Evolutionary conservation across 345 rosid genomes (phyloP).

Genomic region (Salix purpurea): DNA sequence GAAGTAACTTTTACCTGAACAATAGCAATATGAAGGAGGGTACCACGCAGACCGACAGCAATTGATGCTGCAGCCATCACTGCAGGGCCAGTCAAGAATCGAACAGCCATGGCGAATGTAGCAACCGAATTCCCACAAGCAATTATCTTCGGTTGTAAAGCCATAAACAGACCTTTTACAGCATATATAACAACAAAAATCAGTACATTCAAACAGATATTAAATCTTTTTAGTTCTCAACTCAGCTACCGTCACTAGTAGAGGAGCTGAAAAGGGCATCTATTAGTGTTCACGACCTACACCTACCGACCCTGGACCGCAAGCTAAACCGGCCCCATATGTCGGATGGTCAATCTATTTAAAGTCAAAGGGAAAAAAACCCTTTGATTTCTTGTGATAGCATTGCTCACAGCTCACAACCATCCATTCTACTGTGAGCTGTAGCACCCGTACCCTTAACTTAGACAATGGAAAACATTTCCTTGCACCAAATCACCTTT

Average conservation of each 20-base stretch:
- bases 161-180: constrained; percentile 31
- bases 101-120: constrained; percentile 31
- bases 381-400: not conserved
- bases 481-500: not conserved
- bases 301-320: constrained; percentile 24
- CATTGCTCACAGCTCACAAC: not conserved
- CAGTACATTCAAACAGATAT: not conserved
- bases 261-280: constrained; percentile 5
- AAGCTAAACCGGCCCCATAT: constrained; percentile 17
- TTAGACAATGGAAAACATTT: constrained; percentile 10
- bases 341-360: constrained; percentile 25
- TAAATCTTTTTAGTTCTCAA: not conserved
- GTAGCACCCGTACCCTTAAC: constrained; percentile 7
- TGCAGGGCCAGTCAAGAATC: constrained; percentile 34
- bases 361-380: not conserved
- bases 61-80: constrained; percentile 39
- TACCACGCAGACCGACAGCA: constrained; percentile 33
- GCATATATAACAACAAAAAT: not conserved
- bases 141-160: constrained; percentile 31
- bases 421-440: constrained; percentile 6
- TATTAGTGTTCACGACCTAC: constrained; percentile 1
- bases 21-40: constrained; percentile 30
- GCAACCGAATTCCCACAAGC: constrained; percentile 33
- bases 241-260: not conserved
- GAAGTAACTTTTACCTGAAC: constrained; percentile 25